A percentile compares a stretch with the other conserved stretches of the same genome.
phyloP scores from a whole-genome alignment of 2,329 filamentous ascomycete species.

The Bipolaris cookei region DNA sequence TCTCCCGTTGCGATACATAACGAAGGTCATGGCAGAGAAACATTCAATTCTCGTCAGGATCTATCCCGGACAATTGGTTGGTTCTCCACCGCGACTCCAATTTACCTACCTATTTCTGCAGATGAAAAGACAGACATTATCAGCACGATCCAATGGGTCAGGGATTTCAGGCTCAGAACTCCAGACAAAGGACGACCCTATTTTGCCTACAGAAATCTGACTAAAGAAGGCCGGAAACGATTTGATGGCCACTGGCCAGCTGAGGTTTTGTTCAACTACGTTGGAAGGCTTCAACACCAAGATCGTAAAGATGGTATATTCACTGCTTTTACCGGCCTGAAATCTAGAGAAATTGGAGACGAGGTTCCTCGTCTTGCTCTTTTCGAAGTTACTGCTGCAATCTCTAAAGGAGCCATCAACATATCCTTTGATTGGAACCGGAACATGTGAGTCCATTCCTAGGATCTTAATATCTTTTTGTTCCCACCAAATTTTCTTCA shows the following conservation, averaged over 20 bases:
- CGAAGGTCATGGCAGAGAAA: conserved; percentile 58
- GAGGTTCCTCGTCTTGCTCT: conserved; percentile 39
- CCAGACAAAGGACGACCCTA: conserved; percentile 44
- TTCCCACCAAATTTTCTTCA: too few species aligned
- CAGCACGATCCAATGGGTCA: conserved; percentile 44
- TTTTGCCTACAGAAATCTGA: conserved; percentile 38
- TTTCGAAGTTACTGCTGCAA: conserved; percentile 41
- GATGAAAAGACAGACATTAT: conserved; percentile 40
- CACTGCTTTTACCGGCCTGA: conserved; percentile 27
- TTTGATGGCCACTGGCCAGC: conserved; percentile 44
- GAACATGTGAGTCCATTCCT: conserved; percentile 22
- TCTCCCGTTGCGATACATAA: conserved; percentile 54
- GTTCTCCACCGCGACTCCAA: conserved; percentile 54
- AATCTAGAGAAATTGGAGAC: conserved; percentile 34
- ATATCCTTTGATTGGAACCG: conserved; percentile 43
- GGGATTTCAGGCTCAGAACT: conserved; percentile 39
- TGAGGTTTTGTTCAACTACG: conserved; percentile 44
- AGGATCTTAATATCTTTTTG: too few species aligned
- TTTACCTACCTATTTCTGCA: conserved; percentile 31
- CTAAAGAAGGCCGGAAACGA: conserved; percentile 31
- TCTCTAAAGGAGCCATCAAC: conserved; percentile 39
- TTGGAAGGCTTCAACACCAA: conserved; percentile 40
- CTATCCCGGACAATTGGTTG: conserved; percentile 59
- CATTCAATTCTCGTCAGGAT: conserved; percentile 55
- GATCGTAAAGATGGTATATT: conserved; percentile 41